Conservation (phyloP, 495 filamentous ascomycete species). For the Zalerion maritima region DNA sequence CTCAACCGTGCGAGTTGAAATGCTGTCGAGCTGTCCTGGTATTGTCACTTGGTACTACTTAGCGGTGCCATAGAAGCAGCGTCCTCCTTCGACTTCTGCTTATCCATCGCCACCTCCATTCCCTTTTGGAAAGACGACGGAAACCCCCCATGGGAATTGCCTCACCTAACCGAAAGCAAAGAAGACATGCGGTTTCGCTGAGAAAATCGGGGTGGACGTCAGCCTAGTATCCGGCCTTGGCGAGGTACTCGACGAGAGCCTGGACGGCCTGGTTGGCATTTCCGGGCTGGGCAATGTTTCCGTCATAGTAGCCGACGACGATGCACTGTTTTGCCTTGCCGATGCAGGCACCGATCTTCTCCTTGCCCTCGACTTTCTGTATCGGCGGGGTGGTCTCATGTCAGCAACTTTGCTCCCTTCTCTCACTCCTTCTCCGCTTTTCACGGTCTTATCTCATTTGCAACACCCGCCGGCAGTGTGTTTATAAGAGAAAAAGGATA, state of each 20-base stretch:
- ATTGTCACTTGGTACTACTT: too few species aligned
- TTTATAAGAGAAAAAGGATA: not conserved
- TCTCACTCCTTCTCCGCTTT: not conserved
- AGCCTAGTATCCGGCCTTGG: constrained; percentile 50
- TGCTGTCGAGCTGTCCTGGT: too few species aligned
- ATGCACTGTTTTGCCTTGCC: constrained; percentile 75
- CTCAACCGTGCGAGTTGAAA: too few species aligned
- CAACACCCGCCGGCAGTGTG: too few species aligned
- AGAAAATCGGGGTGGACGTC: constrained; percentile 1
- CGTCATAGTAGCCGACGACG: constrained; percentile 75
- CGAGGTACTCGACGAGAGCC: constrained; percentile 61
- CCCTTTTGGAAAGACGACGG: not conserved
- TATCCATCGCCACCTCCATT: constrained; percentile 4
- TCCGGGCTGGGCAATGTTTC: constrained; percentile 50
- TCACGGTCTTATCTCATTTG: too few species aligned
- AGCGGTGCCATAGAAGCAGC: too few species aligned
- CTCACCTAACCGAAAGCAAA: too few species aligned
- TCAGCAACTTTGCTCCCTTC: constrained; percentile 1
- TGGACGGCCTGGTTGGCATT: constrained; percentile 50
- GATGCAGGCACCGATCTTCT: constrained; percentile 63
- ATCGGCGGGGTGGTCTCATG: not conserved
- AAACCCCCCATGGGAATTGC: not conserved
- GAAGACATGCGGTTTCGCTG: too few species aligned
- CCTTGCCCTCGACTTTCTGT: constrained; percentile 31
- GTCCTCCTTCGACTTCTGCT: too few species aligned